Conservation (phyloP, 352 stramenopile genomes). For the Phytophthora megakarya region DNA sequence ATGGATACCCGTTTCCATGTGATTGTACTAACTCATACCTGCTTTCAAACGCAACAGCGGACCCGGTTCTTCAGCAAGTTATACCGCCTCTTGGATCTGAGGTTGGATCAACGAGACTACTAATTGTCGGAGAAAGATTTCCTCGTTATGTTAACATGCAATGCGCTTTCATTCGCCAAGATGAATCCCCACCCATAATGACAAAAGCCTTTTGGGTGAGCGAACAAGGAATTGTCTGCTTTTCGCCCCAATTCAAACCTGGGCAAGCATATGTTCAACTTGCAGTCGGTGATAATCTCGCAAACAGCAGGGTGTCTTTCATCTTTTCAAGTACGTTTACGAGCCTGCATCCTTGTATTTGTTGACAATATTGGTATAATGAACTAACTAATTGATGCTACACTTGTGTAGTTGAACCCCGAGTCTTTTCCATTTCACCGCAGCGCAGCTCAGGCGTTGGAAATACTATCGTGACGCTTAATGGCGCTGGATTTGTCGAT, state of each 20-base stretch:
- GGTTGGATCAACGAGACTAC: slow-evolving; percentile 33
- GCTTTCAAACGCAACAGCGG: slow-evolving; percentile 24
- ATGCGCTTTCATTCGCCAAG: slow-evolving; percentile 26
- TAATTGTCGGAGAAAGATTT: slow-evolving; percentile 41
- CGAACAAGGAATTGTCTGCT: slow-evolving; percentile 28
- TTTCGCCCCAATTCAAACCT: slow-evolving; percentile 28
- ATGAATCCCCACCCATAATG: not conserved
- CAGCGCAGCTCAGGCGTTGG: slow-evolving; percentile 14
- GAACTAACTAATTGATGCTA: slow-evolving; percentile 1
- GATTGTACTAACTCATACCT: not conserved
- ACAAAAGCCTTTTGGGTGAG: slow-evolving; percentile 32
- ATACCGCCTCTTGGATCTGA: slow-evolving; percentile 39
- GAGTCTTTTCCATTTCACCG: slow-evolving; percentile 33
- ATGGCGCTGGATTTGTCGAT: slow-evolving; percentile 35
- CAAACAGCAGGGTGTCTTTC: slow-evolving; percentile 30
- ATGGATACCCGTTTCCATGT: not conserved
- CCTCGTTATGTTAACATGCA: slow-evolving; percentile 8
- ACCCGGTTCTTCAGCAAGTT: slow-evolving; percentile 34
- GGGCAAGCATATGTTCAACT: slow-evolving; percentile 24
- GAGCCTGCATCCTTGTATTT: not conserved
- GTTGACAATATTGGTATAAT: not conserved
- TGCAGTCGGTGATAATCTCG: slow-evolving; percentile 12
- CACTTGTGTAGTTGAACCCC: slow-evolving; percentile 29
- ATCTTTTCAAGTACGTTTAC: slow-evolving; percentile 30
- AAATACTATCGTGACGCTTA: slow-evolving; percentile 24